Base-by-base conservation (phyloP, 78 protist genomes). In the Emiliania huxleyi region DNA sequence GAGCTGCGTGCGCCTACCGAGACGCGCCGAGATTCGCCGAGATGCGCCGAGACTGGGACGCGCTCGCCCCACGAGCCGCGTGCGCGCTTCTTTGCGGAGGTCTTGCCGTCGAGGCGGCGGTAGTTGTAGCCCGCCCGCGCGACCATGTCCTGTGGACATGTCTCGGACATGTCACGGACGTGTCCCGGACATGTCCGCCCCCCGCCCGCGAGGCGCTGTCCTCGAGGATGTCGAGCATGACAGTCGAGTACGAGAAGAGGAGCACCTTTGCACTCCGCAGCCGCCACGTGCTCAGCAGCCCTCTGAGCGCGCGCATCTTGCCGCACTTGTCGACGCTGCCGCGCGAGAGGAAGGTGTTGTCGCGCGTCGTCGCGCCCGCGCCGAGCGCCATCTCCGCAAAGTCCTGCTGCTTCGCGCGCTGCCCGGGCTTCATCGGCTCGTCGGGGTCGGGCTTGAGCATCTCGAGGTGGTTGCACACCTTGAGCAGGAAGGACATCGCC, bases 81-180 rank as follows among this genome's bases (percentile, higher is more conserved):
- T n/a, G n/a, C n/a, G n/a, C 98, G 85, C 46, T 2, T 0, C n/a
- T 25, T 35, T 19, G 33, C 25, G n/a, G 96, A 37, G 0, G 99
- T 98, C 4, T 43, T 90, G 33, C 99, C 99, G 94, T 98, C 99
- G 97, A 98, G 95, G 22, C 99, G 88, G 46, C 56, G 43, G 93
- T 96, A 97, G 8, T 52, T 0, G 56, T 69, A 88, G 62, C 37
- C 62, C 38, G 29, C 55, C 25, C 0, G 1, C 44, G 94, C 81
- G 42, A 85, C 87, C 0, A 8, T 29, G 4, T 46, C 69, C 42
- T 98, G 98, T n/a, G n/a, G n/a, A n/a, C n/a, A n/a, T n/a, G n/a
- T n/a, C n/a, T n/a, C n/a, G n/a, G n/a, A n/a, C n/a, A n/a, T n/a
- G n/a, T n/a, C n/a, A n/a, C n/a, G n/a, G n/a, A n/a, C n/a, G n/a